phyloP scores from a whole-genome alignment of 129 eudicot genomes.

The Saposhnikovia divaricata region DNA sequence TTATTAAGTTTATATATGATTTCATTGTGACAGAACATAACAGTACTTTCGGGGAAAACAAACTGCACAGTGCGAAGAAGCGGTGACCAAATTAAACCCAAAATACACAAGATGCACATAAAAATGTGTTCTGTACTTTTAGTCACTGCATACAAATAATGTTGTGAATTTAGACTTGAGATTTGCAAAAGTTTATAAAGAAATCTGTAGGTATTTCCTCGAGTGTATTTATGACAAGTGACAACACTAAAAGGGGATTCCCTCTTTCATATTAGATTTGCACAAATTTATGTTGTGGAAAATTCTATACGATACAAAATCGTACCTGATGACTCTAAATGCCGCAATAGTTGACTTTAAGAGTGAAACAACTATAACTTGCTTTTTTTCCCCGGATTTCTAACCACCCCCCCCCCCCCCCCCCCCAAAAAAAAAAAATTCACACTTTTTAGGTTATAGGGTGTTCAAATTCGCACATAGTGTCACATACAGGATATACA shows the following conservation, averaged over 20 bases:
- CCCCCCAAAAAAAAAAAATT: too few relatives aligned
- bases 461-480: not conserved
- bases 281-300: not conserved
- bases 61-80: too few relatives aligned
- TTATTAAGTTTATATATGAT: too few relatives aligned
- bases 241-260: not conserved
- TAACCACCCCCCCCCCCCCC: not conserved
- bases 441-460: not conserved
- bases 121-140: too few relatives aligned
- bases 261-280: not conserved
- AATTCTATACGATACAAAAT: not conserved
- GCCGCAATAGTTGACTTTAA: not conserved
- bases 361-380: conserved; percentile 1
- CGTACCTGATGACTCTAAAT: not conserved
- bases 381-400: too few relatives aligned
- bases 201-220: not conserved
- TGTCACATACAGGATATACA: not conserved
- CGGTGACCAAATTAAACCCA: too few relatives aligned
- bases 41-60: too few relatives aligned
- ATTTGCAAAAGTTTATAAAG: too few relatives aligned
- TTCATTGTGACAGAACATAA: too few relatives aligned
- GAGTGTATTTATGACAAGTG: not conserved
- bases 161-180: too few relatives aligned
- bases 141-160: too few relatives aligned
- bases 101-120: too few relatives aligned